Conservation (phyloP, 768 basidiomycete species). For the Collybia nuda region DNA sequence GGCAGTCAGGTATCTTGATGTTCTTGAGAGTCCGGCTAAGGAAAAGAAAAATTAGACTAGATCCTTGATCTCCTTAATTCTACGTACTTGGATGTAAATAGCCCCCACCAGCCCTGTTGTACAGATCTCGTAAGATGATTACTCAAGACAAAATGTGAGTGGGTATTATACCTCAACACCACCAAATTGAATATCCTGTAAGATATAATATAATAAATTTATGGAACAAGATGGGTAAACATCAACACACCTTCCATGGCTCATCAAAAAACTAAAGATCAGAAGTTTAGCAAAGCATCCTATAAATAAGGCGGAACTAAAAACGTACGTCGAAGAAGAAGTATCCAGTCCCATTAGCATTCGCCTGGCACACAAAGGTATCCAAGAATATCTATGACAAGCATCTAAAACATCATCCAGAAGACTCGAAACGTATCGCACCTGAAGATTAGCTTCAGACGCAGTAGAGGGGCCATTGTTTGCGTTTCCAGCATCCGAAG, state of each 20-base stretch:
- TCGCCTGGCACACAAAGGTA: constrained; percentile 86
- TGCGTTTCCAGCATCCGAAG: constrained; percentile 54
- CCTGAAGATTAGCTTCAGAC: constrained; percentile 59
- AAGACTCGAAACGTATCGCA: constrained; percentile 11
- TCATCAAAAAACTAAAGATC: constrained; percentile 70
- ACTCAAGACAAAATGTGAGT: background rate
- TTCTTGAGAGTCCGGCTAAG: constrained; percentile 69
- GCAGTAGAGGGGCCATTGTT: constrained; percentile 72
- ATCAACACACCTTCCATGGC: constrained; percentile 66
- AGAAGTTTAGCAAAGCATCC: background rate
- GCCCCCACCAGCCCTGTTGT: constrained; percentile 45
- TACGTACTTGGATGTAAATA: constrained; percentile 43
- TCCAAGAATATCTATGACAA: constrained; percentile 69
- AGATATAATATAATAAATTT: constrained; percentile 3
- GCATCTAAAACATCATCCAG: background rate
- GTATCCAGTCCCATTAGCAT: constrained; percentile 76
- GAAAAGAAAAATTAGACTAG: constrained; percentile 1
- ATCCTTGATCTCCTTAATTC: background rate
- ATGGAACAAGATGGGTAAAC: background rate
- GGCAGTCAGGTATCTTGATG: constrained; percentile 66
- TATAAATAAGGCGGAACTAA: background rate
- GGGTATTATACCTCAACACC: constrained; percentile 58
- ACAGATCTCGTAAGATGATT: background rate
- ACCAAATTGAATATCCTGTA: constrained; percentile 61
- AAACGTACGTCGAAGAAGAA: constrained; percentile 80